Evolutionary conservation across 306 rosid species (phyloP).

Genomic region (Trifolium dubium): DNA sequence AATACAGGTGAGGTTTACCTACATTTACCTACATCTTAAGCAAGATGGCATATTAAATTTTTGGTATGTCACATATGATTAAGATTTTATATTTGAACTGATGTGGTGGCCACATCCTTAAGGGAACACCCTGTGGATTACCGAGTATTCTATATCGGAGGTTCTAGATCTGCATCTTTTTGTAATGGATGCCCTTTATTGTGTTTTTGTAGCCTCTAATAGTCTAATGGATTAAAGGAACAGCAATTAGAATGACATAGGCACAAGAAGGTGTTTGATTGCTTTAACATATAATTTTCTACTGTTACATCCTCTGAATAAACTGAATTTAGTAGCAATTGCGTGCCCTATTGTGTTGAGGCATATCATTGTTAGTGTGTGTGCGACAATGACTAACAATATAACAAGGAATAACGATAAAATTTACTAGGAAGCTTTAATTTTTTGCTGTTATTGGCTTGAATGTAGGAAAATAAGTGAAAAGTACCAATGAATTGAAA

Average conservation of each 20-base stretch:
- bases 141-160: conserved; percentile 14
- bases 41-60: conserved; percentile 29
- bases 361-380: conserved; percentile 3
- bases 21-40: conserved; percentile 20
- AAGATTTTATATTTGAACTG: conserved; percentile 30
- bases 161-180: neutral
- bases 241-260: conserved; percentile 30
- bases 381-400: neutral
- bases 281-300: conserved; percentile 19
- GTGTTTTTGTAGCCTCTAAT: conserved; percentile 14
- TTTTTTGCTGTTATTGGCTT: neutral
- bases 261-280: conserved; percentile 3
- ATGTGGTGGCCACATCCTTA: conserved; percentile 12
- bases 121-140: conserved; percentile 2
- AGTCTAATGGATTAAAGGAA: neutral
- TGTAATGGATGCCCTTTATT: conserved; percentile 10
- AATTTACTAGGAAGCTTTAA: neutral
- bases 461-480: neutral
- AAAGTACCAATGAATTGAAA: neutral
- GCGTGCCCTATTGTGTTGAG: neutral
- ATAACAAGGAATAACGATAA: neutral
- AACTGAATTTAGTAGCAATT: conserved; percentile 8
- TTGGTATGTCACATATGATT: neutral
- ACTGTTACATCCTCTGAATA: conserved; percentile 2
- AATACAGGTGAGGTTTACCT: conserved; percentile 69